Evolutionary conservation across 805 yeast genomes (phyloP).

Genomic region (Kodamaea neixiangensis): DNA sequence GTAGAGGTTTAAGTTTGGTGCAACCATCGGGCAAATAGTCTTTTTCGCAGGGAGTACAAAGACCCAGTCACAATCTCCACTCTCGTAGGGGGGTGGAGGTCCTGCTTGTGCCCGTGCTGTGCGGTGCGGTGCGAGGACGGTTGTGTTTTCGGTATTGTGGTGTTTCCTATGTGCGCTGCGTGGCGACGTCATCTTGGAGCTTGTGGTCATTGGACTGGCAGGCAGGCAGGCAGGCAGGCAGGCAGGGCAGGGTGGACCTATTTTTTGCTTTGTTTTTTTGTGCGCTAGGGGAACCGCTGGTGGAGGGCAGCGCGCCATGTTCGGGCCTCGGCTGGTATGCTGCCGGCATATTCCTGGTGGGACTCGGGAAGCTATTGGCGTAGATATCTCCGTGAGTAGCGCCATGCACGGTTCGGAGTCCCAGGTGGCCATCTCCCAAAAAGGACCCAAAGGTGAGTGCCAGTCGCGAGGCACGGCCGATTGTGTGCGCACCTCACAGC

Average conservation of each 20-base stretch:
- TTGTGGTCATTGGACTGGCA: not conserved
- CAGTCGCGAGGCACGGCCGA: not conserved
- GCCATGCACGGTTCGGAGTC: conserved; percentile 8
- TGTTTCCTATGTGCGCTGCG: not conserved
- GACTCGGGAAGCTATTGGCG: not conserved
- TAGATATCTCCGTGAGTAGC: conserved; percentile 5
- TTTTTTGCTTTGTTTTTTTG: not conserved
- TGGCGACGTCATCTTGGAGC: not conserved
- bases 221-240: no score
- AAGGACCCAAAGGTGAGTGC: not conserved
- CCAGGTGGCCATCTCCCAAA: not conserved
- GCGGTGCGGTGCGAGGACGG: no score
- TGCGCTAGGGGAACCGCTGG: not conserved
- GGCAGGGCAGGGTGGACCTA: no score
- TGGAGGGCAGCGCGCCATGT: no score
- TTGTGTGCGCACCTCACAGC: not conserved
- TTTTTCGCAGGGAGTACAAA: not conserved
- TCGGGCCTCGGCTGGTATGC: not conserved
- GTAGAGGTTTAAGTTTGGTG: not conserved
- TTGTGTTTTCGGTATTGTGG: not conserved
- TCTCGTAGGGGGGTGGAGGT: not conserved
- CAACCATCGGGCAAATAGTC: not conserved
- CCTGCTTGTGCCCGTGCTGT: not conserved
- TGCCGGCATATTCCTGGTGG: not conserved
- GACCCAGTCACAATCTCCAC: not conserved